These are phyloP conservation scores for Circinella umbellata DNA, from an alignment of 371 early-diverging fungal genomes.

Conservation along the genomic window DNA sequence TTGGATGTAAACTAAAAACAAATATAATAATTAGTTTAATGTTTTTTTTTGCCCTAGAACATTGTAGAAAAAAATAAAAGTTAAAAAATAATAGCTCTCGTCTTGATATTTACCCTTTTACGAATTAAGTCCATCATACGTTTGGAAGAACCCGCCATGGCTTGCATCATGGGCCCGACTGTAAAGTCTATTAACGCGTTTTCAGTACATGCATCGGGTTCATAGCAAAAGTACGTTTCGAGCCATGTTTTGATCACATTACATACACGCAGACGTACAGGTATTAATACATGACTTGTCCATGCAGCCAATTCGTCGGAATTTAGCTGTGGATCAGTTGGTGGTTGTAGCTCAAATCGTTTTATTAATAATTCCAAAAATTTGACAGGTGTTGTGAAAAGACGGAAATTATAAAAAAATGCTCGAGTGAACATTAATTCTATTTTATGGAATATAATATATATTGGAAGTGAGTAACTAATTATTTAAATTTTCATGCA, in stretches of 20 bases:
- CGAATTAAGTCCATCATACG: conserved; percentile 47
- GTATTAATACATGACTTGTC: conserved; percentile 84
- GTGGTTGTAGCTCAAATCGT: conserved; percentile 78
- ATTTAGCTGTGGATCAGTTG: conserved; percentile 60
- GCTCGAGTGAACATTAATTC: conserved; percentile 82
- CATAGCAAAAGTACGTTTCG: conserved; percentile 76
- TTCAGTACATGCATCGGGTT: conserved; percentile 58
- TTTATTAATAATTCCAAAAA: conserved; percentile 71
- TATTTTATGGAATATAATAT: conserved; percentile 4
- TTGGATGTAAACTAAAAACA: conserved; percentile 20
- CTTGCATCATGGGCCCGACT: conserved; percentile 32
- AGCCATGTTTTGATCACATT: conserved; percentile 94
- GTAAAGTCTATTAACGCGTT: conserved; percentile 32
- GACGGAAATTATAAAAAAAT: conserved; percentile 90
- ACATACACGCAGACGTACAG: conserved; percentile 85
- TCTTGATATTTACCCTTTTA: conserved; percentile 31
- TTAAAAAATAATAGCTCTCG: too few relatives aligned
- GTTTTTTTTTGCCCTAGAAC: too few relatives aligned
- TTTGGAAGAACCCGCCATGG: conserved; percentile 48
- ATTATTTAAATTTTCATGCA: neutral
- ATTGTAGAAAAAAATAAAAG: too few relatives aligned
- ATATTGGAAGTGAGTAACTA: too few relatives aligned
- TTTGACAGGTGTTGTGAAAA: conserved; percentile 76
- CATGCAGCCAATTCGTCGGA: conserved; percentile 79
- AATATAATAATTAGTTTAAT: neutral